Base-by-base conservation (phyloP, 202 grass and related monocot genomes). In the Setaria italica region DNA sequence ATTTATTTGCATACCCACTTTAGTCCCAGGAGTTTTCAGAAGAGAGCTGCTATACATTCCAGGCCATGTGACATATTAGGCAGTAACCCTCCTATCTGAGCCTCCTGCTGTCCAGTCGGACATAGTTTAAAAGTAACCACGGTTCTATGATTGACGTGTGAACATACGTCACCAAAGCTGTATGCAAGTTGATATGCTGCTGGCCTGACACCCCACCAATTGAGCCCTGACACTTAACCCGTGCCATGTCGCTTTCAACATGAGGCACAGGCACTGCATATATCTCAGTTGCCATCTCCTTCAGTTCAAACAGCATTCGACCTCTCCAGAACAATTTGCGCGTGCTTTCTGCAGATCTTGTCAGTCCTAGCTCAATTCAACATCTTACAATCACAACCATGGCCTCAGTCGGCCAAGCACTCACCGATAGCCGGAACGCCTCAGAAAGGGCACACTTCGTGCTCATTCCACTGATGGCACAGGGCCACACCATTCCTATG, bases 401-500 rank as follows among this genome's bases (percentile, higher is more conserved):
- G 83, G 45, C 57, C 65, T 80, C 39, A 5, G 65, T 47, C 37
- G 2, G 70, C 45, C 41, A 74, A 13, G 64, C 37, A 20, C 32
- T 42, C 29, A 9, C 5, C 62, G 15, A 77, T 48, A 71, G 35
- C 62, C 39, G 7, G 14, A 15, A 2, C 3, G 21, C n/a, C 41
- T 75, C 56, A n/a, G 9, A 2, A 0, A 94, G 70, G 17, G 42
- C 87, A 12, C 90, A 94, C 81, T 94, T 92, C 30, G 76, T 94
- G 56, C 67, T 90, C 15, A 78, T 94, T 29, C 92, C 87, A 0
- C 7, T 92, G 66, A 87, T 94, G 87, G 76, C 87, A 29, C 91
- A 86, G 73, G 91, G 91, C 12, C 94, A 95, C 77, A 88, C 73
- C 41, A 95, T 95, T 78, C 94, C 91, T 19, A 95, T 95, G 91